phyloP scores from a whole-genome alignment of 495 filamentous ascomycete species.

The Apiosordaria backusii region DNA sequence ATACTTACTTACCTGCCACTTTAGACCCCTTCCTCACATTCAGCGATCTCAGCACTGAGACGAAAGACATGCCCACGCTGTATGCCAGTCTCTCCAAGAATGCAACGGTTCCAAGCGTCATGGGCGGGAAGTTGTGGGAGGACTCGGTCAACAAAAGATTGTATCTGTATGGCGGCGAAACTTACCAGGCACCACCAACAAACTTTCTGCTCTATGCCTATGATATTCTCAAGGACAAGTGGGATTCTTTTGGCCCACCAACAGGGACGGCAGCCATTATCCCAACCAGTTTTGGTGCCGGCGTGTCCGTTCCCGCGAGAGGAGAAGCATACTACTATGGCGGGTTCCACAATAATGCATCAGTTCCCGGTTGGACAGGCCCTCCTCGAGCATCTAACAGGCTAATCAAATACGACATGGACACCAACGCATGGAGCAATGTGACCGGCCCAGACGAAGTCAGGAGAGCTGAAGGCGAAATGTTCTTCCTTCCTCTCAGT shows the following conservation, averaged over 20 bases:
- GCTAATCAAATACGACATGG: slow-evolving; percentile 27
- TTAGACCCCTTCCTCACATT: slow-evolving; percentile 44
- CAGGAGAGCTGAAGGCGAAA: slow-evolving; percentile 21
- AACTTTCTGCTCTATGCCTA: slow-evolving; percentile 40
- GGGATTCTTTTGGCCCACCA: slow-evolving; percentile 34
- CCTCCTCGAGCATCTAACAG: slow-evolving; percentile 13
- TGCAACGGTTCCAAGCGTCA: slow-evolving; percentile 40
- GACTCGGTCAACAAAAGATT: slow-evolving; percentile 52
- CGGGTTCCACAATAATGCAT: slow-evolving; percentile 47
- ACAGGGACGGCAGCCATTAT: slow-evolving; percentile 18
- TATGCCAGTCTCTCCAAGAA: slow-evolving; percentile 49
- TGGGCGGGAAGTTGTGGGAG: slow-evolving; percentile 47
- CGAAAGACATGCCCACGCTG: slow-evolving; percentile 44
- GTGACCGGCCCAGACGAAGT: slow-evolving; percentile 19
- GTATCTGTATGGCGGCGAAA: slow-evolving; percentile 51
- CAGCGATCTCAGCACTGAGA: slow-evolving; percentile 41
- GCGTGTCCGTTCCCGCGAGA: slow-evolving; percentile 20
- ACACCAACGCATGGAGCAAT: slow-evolving; percentile 18
- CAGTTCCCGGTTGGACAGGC: slow-evolving; percentile 41
- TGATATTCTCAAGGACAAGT: slow-evolving; percentile 45
- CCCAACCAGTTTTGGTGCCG: slow-evolving; percentile 24
- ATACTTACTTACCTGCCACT: background rate
- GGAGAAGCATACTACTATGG: slow-evolving; percentile 38
- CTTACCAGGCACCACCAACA: slow-evolving; percentile 27
- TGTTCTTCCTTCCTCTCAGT: slow-evolving; percentile 25